These are phyloP conservation scores for Trichopus zeylanicus DNA, from an alignment of 116 monocot species.

Conservation along the genomic window DNA sequence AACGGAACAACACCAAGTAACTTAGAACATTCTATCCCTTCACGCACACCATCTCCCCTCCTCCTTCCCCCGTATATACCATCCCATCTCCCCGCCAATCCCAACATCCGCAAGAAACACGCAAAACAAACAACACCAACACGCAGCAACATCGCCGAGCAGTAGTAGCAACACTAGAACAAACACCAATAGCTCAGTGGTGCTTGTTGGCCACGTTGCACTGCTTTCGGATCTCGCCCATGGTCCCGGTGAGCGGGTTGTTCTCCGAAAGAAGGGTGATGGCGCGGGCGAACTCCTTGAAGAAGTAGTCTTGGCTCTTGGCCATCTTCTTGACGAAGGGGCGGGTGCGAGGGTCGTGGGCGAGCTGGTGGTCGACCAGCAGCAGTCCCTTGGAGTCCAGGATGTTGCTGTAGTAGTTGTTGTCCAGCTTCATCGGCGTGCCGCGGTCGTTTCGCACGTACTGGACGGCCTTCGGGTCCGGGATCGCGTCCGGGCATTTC, in stretches of 20 bases:
- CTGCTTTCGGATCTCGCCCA: slow-evolving; percentile 64
- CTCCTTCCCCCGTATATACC: no score
- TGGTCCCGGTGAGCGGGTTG: slow-evolving; percentile 67
- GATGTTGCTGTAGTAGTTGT: slow-evolving; percentile 93
- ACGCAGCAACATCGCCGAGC: no score
- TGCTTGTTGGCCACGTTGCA: slow-evolving; percentile 69
- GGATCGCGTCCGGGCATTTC: slow-evolving; percentile 77
- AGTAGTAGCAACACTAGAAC: no score
- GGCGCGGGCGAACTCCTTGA: slow-evolving; percentile 55
- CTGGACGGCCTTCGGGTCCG: slow-evolving; percentile 84
- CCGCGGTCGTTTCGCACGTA: slow-evolving; percentile 84
- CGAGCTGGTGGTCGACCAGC: slow-evolving; percentile 76
- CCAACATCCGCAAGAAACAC: no score
- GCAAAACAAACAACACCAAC: no score
- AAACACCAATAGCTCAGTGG: no score
- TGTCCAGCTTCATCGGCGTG: slow-evolving; percentile 87
- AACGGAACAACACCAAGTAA: no score
- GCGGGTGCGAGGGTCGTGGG: slow-evolving; percentile 41
- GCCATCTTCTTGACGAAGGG: slow-evolving; percentile 82
- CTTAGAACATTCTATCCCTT: no score
- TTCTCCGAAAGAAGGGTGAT: slow-evolving; percentile 68
- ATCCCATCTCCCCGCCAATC: no score
- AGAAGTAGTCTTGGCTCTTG: slow-evolving; percentile 82
- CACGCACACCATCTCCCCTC: no score
- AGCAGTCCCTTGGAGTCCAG: slow-evolving; percentile 78